Evolutionary conservation across 805 yeast genomes (phyloP), one percentile per base, ranked within the genome.

Genomic region (Candida nitratophila): DNA sequence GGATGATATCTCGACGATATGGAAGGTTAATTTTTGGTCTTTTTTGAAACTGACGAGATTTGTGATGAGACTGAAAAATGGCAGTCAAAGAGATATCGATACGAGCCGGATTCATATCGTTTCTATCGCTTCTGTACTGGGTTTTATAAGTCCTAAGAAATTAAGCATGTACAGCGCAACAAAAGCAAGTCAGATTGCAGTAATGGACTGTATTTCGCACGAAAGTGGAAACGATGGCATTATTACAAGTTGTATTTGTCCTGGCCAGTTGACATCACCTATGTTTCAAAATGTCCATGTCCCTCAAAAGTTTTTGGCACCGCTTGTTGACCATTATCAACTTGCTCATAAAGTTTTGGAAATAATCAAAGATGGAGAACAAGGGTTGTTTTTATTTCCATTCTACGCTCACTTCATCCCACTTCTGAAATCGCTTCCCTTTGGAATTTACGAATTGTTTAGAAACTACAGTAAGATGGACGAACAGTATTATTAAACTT

Each of bases 281-380:
- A 74, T 77, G 81, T 77, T 77, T 49, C 49, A 52, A 2, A 79
- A 75, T 49, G 71, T 74, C 9, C 49, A 54, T 2, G 71, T 73
- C 4, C 60, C 68, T 8, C 57, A 60, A 36, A 48, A 47, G 27
- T 74, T 75, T 46, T 53, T 76, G 37, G 79, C 80, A 0, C 82
- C 83, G 0, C 33, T 74, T 9, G 67, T 75, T 0, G 65, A 68
- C 43, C 69, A 64, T 41, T 30, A 37, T 1, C 54, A 56, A 27
- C 54, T 77, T 34, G 76, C 79, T 0, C 31, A 31, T 2, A 48
- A 57, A 5, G 63, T 76, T 2, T 52, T 63, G 1, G 53, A 56
- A 4, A 61, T 62, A 14, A 51, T 73, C 2, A 52, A 57, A 19
- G 41, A 37, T 2, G 79, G 80, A 1, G 60, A 61, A 30, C 51